Percentiles rank a stretch among this genome's conserved stretches.
Evolutionary conservation across 805 yeast species (phyloP).

Genomic region (Isabelozyma rhagii): DNA sequence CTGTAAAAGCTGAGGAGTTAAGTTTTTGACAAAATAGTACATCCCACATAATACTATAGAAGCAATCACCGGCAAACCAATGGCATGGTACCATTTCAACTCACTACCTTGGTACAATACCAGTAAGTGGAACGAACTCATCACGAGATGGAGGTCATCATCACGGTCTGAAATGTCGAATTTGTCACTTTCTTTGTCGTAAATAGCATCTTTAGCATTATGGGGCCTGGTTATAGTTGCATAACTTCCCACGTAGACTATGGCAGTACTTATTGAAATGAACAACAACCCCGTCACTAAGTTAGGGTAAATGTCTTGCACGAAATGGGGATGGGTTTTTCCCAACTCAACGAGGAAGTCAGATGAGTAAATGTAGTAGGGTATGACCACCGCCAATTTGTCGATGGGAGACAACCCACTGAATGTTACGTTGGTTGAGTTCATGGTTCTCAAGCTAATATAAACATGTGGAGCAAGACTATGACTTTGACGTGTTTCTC

Average conservation of each 20-base stretch:
- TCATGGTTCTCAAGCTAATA: neutral
- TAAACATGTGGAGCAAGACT: too few relatives aligned
- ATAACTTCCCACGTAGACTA: slow-evolving; percentile 2
- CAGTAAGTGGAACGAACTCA: slow-evolving; percentile 6
- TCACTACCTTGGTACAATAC: slow-evolving; percentile 2
- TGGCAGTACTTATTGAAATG: slow-evolving; percentile 22
- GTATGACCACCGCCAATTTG: slow-evolving; percentile 1
- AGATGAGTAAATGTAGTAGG: slow-evolving; percentile 1
- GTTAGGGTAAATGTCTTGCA: slow-evolving; percentile 1
- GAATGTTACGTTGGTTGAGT: slow-evolving; percentile 1
- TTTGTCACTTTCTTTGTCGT: slow-evolving; percentile 7
- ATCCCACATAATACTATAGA: slow-evolving; percentile 35
- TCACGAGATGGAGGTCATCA: slow-evolving; percentile 7
- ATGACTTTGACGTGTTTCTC: neutral
- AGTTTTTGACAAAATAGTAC: slow-evolving; percentile 31
- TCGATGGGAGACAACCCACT: slow-evolving; percentile 1
- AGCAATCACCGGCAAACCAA: slow-evolving; percentile 44
- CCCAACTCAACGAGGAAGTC: neutral
- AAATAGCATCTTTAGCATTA: slow-evolving; percentile 18
- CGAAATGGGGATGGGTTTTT: neutral
- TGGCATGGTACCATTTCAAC: slow-evolving; percentile 21
- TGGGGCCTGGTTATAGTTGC: slow-evolving; percentile 21
- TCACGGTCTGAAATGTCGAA: slow-evolving; percentile 24
- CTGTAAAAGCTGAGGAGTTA: slow-evolving; percentile 23
- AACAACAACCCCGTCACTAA: slow-evolving; percentile 4